Percentiles rank a stretch among this genome's conserved stretches.
Conservation (phyloP, 345 rosid genomes). For the Lumnitzera racemosa region DNA sequence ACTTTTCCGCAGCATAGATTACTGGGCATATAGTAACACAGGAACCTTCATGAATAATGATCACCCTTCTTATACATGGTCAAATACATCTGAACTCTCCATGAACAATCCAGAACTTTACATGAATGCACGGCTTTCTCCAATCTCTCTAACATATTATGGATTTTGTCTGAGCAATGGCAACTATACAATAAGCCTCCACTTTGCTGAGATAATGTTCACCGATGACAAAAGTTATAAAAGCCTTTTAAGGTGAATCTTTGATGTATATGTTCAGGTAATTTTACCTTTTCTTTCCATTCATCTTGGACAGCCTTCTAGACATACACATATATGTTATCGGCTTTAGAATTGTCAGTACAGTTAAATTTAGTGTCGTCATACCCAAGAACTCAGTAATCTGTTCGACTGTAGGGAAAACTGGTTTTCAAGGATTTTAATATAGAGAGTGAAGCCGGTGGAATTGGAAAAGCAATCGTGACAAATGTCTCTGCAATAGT, state of each 20-base stretch:
- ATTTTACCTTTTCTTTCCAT: not conserved
- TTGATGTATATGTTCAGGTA: conserved; percentile 28
- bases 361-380: not conserved
- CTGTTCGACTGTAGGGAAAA: conserved; percentile 6
- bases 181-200: conserved; percentile 14
- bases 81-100: conserved; percentile 11
- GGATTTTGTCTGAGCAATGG: conserved; percentile 19
- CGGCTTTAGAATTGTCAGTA: not conserved
- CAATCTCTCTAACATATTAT: conserved; percentile 20
- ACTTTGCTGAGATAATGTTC: conserved; percentile 26
- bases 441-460: conserved; percentile 13
- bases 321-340: not conserved
- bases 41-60: conserved; percentile 36
- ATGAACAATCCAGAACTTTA: conserved; percentile 21
- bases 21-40: conserved; percentile 49
- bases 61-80: not conserved
- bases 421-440: conserved; percentile 17
- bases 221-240: conserved; percentile 6
- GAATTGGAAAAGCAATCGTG: conserved; percentile 7
- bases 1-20: not conserved
- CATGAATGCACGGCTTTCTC: conserved; percentile 31
- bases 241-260: conserved; percentile 21
- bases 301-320: not conserved
- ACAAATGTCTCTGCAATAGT: not conserved
- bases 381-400: not conserved